Conservation (phyloP, 2,329 filamentous ascomycete species). For the Alternaria burnsii region DNA sequence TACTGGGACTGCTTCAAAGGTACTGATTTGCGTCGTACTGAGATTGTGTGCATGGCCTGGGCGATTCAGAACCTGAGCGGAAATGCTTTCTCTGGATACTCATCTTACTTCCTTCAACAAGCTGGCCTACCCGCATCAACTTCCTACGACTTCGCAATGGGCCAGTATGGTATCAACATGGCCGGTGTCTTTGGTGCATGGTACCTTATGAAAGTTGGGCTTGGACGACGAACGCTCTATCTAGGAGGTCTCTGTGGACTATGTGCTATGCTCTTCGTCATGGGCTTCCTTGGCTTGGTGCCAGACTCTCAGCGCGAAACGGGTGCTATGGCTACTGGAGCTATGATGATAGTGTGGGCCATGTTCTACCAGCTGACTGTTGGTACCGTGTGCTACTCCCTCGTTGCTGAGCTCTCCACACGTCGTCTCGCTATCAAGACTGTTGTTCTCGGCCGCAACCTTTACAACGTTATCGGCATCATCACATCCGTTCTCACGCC, state of each 20-base stretch:
- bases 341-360: slow-evolving; percentile 70
- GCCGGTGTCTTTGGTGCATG: slow-evolving; percentile 82
- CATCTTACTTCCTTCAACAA: slow-evolving; percentile 60
- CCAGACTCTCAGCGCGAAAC: slow-evolving; percentile 65
- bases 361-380: slow-evolving; percentile 82
- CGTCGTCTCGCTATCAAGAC: slow-evolving; percentile 89
- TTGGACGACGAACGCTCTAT: slow-evolving; percentile 80
- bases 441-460: slow-evolving; percentile 81
- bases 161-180: slow-evolving; percentile 74
- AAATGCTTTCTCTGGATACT: slow-evolving; percentile 58
- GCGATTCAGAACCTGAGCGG: slow-evolving; percentile 60
- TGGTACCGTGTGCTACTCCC: slow-evolving; percentile 87
- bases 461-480: slow-evolving; percentile 81
- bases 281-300: slow-evolving; percentile 84
- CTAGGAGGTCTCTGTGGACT: slow-evolving; percentile 75
- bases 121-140: slow-evolving; percentile 55
- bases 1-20: slow-evolving; percentile 88
- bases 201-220: slow-evolving; percentile 77
- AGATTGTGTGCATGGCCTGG: slow-evolving; percentile 68
- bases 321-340: slow-evolving; percentile 79
- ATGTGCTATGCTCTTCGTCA: slow-evolving; percentile 78
- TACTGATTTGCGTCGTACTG: slow-evolving; percentile 78
- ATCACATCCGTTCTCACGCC: slow-evolving; percentile 83
- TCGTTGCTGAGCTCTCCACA: slow-evolving; percentile 85
- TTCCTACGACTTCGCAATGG: slow-evolving; percentile 60